Base-by-base conservation (phyloP, 148 eudicot species). In the Camellia granthamiana region DNA sequence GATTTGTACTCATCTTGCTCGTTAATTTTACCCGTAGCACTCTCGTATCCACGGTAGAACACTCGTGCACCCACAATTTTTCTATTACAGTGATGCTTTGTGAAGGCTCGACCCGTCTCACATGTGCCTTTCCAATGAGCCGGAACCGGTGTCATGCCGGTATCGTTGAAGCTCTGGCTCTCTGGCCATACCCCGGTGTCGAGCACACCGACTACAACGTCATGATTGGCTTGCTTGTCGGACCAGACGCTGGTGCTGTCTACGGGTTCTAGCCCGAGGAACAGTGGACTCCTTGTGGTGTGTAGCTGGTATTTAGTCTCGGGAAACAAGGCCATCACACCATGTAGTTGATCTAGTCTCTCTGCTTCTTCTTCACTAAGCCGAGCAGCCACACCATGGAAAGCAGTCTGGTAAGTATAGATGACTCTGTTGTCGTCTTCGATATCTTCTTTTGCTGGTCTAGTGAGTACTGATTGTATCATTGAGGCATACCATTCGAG, bases 171-270 rank as follows among this genome's bases (percentile, higher is more conserved):
- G 77, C 98, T 94, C 76, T 78, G 90, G 81, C 97, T 92, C 84
- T 94, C 98, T 0, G 98, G 98, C 98, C 98, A 94, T 42, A 94
- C 89, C 0, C 98, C 98, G 14, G 98, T 94, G 75, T 94, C 98
- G 12, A 94, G 84, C 42, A 94, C 93, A 7, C 98, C 98, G 18
- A 92, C 95, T 1, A 94, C 69, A 15, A 94, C 98, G 49, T 91
- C 92, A n/a, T 86, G 85, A 80, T 78, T 78, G 41, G 82, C 56
- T 69, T 79, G 52, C 55, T 83, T 70, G 0, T 80, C 83, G 7
- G 77, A 55, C 84, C 76, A 61, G 75, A 73, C 23, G 23, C 77
- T 79, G 4, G 83, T 86, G 77, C 69, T 62, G 58, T 83, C 86
- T 19, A 85, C 69, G 0, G 77, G 21, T 23, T 87, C 88, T 41